These are phyloP conservation scores for Puccinellia tenuiflora DNA, from an alignment of 176 grass and related monocot genomes.

Conservation along the genomic window DNA sequence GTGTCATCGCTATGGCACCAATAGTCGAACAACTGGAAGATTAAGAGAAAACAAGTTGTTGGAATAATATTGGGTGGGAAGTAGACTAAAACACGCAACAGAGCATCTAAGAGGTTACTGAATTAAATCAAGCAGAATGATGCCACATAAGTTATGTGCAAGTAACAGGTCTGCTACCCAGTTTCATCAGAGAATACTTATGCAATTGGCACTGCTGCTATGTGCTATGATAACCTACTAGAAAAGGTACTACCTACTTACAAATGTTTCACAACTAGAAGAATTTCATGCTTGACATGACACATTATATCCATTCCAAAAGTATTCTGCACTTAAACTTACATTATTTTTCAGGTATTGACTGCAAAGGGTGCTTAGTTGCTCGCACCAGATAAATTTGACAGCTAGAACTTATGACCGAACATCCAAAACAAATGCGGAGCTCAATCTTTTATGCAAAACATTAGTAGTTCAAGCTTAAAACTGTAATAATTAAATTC, in stretches of 20 bases:
- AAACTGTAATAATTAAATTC: background rate
- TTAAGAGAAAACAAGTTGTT: slow-evolving; percentile 4
- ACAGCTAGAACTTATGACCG: background rate
- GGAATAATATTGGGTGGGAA: slow-evolving; percentile 4
- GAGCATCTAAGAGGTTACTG: background rate
- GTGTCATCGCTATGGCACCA: slow-evolving; percentile 97
- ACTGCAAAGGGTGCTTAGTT: background rate
- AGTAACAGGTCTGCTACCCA: background rate
- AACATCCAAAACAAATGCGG: slow-evolving; percentile 12
- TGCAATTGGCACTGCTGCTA: background rate
- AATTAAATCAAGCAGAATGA: slow-evolving; percentile 2
- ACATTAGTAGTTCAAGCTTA: background rate
- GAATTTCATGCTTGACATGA: background rate
- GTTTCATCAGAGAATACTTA: background rate
- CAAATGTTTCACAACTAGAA: slow-evolving; percentile 8
- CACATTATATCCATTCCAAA: background rate
- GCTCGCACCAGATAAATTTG: background rate
- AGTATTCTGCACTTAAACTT: background rate
- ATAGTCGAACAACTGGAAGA: slow-evolving; percentile 84
- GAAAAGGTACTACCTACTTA: background rate
- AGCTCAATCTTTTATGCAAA: background rate
- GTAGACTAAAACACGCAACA: slow-evolving; percentile 7
- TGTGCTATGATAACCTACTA: slow-evolving; percentile 10
- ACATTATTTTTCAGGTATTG: background rate
- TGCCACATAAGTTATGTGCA: background rate